Evolutionary conservation across 2,329 filamentous ascomycete species (phyloP), one percentile per base, ranked within the genome.

Genomic region (Didymella keratinophila): DNA sequence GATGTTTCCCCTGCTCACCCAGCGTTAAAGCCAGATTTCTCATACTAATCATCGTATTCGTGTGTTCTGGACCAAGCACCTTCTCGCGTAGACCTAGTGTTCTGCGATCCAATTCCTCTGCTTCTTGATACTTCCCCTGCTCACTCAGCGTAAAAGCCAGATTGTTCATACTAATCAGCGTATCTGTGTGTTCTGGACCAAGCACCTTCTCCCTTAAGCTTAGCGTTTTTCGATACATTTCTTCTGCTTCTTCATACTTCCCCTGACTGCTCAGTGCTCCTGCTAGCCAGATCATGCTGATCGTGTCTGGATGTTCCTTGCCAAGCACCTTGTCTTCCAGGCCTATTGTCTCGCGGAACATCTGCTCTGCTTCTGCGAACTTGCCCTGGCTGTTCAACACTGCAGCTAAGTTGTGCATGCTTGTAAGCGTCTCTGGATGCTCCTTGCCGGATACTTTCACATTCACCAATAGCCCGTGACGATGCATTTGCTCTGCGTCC

Each of bases 401-500:
- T 21, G 6, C 3, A 4, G 37, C 37, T 23, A 41, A 41, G 37
- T 41, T 41, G 20, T 41, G 37, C 37, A 21, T 41, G 37, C 18
- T 23, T 41, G n/a, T 41, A 23, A 41, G 37, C 37, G 20, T 41
- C 3, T 1, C 9, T 23, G 20, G 18, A 41, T 41, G 18, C 20
- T 41, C 20, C 18, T 23, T 23, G 37, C 20, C 37, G 4, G 4
- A 41, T 23, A 23, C 2, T 7, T 21, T 23, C 8, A 23, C 20
- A 2, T 14, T 41, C 23, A 41, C 1, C 18, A 23, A 12, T 12
- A 41, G 18, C 20, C 4, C 20, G 11, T 41, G 23, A 27, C 43
- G 43, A 45, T 45, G 25, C 43, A 45, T 45, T n/a, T 45, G 23
- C 43, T 45, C 23, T 32, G 43, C 23, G 32, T 45, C 43, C n/a